Percentiles rank a stretch among this genome's conserved stretches.
Evolutionary conservation across 2,329 filamentous ascomycete species (phyloP).

Genomic region (Diplodia corticola): DNA sequence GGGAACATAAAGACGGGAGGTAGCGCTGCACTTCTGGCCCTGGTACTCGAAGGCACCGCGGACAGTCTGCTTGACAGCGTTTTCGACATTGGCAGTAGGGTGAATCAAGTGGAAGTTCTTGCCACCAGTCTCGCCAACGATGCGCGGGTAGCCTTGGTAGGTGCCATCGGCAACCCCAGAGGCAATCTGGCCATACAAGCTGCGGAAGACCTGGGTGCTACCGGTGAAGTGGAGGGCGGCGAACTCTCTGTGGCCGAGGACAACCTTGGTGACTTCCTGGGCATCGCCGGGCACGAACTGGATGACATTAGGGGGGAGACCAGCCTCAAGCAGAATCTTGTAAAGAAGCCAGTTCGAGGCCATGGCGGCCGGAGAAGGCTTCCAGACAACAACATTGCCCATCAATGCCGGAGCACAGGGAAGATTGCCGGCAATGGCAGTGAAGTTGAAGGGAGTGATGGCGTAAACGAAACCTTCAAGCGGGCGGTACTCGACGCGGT

Average conservation of each 20-base stretch:
- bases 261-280: slow-evolving; percentile 75
- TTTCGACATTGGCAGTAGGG: slow-evolving; percentile 71
- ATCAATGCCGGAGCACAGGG: slow-evolving; percentile 80
- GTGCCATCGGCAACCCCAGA: slow-evolving; percentile 76
- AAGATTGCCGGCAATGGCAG: slow-evolving; percentile 87
- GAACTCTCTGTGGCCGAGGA: slow-evolving; percentile 76
- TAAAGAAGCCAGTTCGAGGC: slow-evolving; percentile 91
- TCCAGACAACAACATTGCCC: slow-evolving; percentile 96
- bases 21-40: slow-evolving; percentile 88
- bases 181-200: slow-evolving; percentile 83
- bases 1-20: slow-evolving; percentile 76
- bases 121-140: slow-evolving; percentile 87
- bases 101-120: slow-evolving; percentile 93
- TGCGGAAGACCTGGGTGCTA: slow-evolving; percentile 86
- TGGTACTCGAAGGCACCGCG: slow-evolving; percentile 89
- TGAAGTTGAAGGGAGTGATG: slow-evolving; percentile 95
- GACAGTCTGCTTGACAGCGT: slow-evolving; percentile 78
- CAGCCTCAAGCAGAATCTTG: slow-evolving; percentile 86
- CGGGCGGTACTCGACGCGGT: slow-evolving; percentile 83
- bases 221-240: slow-evolving; percentile 94
- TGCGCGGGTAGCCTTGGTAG: slow-evolving; percentile 82
- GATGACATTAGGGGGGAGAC: slow-evolving; percentile 84
- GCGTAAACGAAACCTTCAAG: slow-evolving; percentile 96
- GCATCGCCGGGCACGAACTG: slow-evolving; percentile 92
- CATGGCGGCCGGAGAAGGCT: slow-evolving; percentile 86